These are phyloP conservation scores for Aspergillus ochraceoroseus DNA, from an alignment of 2,329 filamentous ascomycete species.

Conservation along the genomic window DNA sequence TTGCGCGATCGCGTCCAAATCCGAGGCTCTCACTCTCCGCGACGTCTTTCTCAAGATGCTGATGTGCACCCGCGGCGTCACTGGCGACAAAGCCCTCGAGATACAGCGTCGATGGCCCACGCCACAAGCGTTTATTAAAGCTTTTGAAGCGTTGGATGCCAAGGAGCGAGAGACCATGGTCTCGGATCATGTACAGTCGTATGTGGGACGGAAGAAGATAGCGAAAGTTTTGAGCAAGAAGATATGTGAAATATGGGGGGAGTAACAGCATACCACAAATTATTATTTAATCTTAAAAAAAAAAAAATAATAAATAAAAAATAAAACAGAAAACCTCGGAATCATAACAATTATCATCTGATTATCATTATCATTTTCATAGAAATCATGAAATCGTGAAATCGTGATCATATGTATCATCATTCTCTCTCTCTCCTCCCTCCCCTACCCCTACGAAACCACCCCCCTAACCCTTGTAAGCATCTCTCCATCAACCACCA, in stretches of 20 bases:
- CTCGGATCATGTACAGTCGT: slow-evolving; percentile 49
- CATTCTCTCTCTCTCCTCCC: slow-evolving; percentile 1
- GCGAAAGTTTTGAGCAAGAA: slow-evolving; percentile 61
- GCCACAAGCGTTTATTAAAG: slow-evolving; percentile 65
- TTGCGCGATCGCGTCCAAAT: slow-evolving; percentile 68
- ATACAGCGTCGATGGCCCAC: slow-evolving; percentile 76
- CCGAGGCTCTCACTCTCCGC: slow-evolving; percentile 65
- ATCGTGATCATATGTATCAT: too few relatives aligned
- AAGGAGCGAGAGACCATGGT: slow-evolving; percentile 60
- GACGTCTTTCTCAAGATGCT: slow-evolving; percentile 80
- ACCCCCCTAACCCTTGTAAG: slow-evolving; percentile 16
- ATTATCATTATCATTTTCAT: too few relatives aligned
- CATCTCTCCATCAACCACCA: slow-evolving; percentile 50
- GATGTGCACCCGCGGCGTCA: slow-evolving; percentile 71
- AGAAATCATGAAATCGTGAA: too few relatives aligned
- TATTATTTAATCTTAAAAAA: not conserved
- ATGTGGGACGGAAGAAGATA: slow-evolving; percentile 66
- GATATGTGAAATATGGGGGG: slow-evolving; percentile 68
- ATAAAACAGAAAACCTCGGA: too few relatives aligned
- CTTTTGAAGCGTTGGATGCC: slow-evolving; percentile 53
- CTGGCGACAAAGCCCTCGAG: slow-evolving; percentile 71
- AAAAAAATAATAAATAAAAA: not conserved
- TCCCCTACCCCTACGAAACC: not conserved
- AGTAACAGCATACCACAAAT: slow-evolving; percentile 16
- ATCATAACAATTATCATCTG: too few relatives aligned